Evolutionary conservation across 2,329 filamentous ascomycete genomes (phyloP), one percentile per base, ranked within the genome.

Genomic region (Chalara sp.): DNA sequence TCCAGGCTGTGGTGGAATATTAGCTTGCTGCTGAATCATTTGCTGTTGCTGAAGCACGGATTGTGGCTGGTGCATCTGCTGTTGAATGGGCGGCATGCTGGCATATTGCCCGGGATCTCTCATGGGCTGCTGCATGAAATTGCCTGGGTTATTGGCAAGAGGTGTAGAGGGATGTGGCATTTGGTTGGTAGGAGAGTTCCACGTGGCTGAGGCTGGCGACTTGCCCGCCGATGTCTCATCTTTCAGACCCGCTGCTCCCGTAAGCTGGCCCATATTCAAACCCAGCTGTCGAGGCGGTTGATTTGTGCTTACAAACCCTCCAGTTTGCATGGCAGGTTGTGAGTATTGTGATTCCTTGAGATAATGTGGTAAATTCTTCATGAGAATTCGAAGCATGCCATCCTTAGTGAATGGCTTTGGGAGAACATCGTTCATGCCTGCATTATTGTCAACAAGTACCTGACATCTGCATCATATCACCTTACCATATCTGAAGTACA

Each of bases 341-440:
- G 55, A 54, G 42, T 58, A 63, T 30, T 50, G 47, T 10, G 57
- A 49, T 11, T 81, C 79, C 63, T 89, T 89, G 64, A 95, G 84
- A 54, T 96, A 76, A 65, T 90, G 86, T n/a, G 81, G 78, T 46
- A 97, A 75, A 65, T 96, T 89, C 64, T 92, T 95, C 68, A 93
- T 88, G 32, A 99, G 76, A 71, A 95, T 86, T 58, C 86, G 83
- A 50, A 89, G 77, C 73, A 93, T 88, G 39, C 87, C 88, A 59
- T 90, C 87, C 61, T 87, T 86, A 5, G 93, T 99, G 67, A 99
- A 99, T 0, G 93, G 93, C 65, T 99, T 99, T 0, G 93, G 92
- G 53, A 99, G 73, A 13, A 99, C 92, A 64, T 96, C 93, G 64
- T 96, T 95, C 91, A 99, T 96, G 42, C 92, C 91, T 96, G 60